Evolutionary conservation across 1,284 basidiomycete genomes (phyloP).

Genomic region (Kalmanozyma brasiliensis): DNA sequence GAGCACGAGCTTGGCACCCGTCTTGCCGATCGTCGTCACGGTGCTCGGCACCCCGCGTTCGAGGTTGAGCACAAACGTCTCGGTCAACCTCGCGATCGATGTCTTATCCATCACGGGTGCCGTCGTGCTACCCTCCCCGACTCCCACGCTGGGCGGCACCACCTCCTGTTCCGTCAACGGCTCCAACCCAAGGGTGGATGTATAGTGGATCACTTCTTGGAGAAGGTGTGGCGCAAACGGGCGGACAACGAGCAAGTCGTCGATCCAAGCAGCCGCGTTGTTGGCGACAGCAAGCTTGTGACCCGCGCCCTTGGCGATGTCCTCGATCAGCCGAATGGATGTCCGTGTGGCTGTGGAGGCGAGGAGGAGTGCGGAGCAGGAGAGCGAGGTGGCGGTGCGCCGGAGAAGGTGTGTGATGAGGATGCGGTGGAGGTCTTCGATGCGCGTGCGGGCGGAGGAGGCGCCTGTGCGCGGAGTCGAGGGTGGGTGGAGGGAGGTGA

Average conservation of each 20-base stretch:
- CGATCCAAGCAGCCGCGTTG: conserved; percentile 51
- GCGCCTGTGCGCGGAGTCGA: conserved; percentile 39
- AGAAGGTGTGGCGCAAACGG: conserved; percentile 47
- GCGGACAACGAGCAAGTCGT: conserved; percentile 51
- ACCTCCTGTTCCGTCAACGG: conserved; percentile 29
- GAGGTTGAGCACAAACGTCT: conserved; percentile 58
- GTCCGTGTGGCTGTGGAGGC: conserved; percentile 51
- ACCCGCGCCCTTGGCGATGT: conserved; percentile 57
- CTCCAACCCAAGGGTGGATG: conserved; percentile 19
- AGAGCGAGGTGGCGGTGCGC: conserved; percentile 29
- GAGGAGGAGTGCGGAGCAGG: conserved; percentile 51
- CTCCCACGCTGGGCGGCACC: conserved; percentile 17
- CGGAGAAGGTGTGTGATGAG: conserved; percentile 45
- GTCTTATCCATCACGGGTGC: conserved; percentile 49
- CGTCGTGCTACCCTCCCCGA: conserved; percentile 1
- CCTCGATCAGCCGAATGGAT: conserved; percentile 57
- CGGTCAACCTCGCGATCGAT: conserved; percentile 55
- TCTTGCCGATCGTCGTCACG: conserved; percentile 59
- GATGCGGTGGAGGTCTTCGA: conserved; percentile 57
- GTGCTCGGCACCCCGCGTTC: conserved; percentile 62
- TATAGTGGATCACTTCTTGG: conserved; percentile 55
- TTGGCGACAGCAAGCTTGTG: conserved; percentile 60
- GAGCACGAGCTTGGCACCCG: conserved; percentile 62
- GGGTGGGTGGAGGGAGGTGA: conserved; percentile 35
- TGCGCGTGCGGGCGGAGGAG: conserved; percentile 52